A percentile compares a stretch with the other conserved stretches of the same genome.
phyloP scores from a whole-genome alignment of 1,139 yeast genomes.

The Kurtzmaniella quercitrusa region DNA sequence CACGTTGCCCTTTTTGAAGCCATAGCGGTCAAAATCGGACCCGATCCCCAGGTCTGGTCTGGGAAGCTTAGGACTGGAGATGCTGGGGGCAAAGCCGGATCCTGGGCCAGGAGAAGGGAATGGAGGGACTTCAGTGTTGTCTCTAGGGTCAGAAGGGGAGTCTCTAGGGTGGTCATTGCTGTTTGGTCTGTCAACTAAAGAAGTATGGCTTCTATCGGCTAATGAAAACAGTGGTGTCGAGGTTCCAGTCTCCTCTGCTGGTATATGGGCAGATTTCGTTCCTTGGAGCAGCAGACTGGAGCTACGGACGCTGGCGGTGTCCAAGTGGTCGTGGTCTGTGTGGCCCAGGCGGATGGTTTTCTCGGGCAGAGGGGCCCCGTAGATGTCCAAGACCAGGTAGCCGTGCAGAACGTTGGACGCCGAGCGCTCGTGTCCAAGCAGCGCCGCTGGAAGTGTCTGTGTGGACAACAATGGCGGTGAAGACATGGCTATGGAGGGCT shows the following conservation, averaged over 20 bases:
- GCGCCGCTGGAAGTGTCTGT: background rate
- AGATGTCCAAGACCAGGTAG: slow-evolving; percentile 27
- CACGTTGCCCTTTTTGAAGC: slow-evolving; percentile 65
- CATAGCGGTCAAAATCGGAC: slow-evolving; percentile 68
- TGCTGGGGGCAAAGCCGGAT: background rate
- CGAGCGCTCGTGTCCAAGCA: background rate
- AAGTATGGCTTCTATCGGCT: background rate
- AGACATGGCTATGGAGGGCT: background rate
- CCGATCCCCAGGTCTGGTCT: slow-evolving; percentile 8
- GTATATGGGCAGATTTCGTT: background rate
- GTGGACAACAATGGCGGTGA: background rate
- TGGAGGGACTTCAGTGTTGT: too few species aligned
- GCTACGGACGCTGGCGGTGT: background rate
- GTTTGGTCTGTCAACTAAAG: too few species aligned
- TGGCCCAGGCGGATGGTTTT: background rate
- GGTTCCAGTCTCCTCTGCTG: background rate
- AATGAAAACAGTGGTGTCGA: background rate
- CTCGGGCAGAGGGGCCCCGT: slow-evolving; percentile 16
- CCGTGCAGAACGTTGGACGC: slow-evolving; percentile 13
- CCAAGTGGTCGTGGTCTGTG: background rate
- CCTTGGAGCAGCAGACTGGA: background rate
- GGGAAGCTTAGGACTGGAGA: background rate
- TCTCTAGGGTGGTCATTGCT: too few species aligned
- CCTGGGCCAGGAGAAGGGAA: background rate
- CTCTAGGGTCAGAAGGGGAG: too few species aligned